Percentiles rank a stretch among this genome's conserved stretches.
Evolutionary conservation across 768 basidiomycete species (phyloP).

Genomic region (Pleurotus salmoneostramineus): DNA sequence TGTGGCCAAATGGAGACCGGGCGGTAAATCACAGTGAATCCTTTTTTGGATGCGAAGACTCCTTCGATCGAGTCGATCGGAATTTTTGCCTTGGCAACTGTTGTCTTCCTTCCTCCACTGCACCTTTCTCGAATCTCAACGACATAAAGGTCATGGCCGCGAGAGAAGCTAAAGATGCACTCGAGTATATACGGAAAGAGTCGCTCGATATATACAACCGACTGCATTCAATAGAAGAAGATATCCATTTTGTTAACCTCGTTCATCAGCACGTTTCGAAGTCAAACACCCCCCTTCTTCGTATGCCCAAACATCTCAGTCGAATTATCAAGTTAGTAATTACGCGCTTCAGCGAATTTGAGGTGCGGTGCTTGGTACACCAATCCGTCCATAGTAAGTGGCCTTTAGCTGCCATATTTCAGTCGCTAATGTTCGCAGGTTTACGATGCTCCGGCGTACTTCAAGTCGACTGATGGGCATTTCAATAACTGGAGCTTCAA

Average conservation of each 20-base stretch:
- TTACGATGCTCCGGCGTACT: slow-evolving; percentile 59
- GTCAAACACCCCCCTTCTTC: slow-evolving; percentile 48
- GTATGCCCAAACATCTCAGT: slow-evolving; percentile 21
- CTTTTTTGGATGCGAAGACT: not conserved
- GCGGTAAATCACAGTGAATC: not conserved
- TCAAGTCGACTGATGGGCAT: slow-evolving; percentile 92
- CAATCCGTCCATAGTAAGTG: slow-evolving; percentile 57
- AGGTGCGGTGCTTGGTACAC: slow-evolving; percentile 95
- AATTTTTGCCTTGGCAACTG: too few species aligned
- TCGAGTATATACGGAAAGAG: slow-evolving; percentile 60
- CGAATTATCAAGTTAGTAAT: too few species aligned
- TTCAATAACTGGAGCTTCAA: slow-evolving; percentile 83
- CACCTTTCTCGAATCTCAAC: too few species aligned
- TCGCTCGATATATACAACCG: slow-evolving; percentile 82
- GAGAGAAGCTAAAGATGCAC: slow-evolving; percentile 17
- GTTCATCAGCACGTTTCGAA: slow-evolving; percentile 42
- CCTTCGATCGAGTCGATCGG: not conserved
- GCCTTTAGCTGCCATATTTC: not conserved
- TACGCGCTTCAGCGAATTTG: slow-evolving; percentile 63
- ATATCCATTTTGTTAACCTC: slow-evolving; percentile 62
- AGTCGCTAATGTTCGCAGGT: slow-evolving; percentile 18
- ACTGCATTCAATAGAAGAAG: slow-evolving; percentile 80
- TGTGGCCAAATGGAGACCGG: not conserved
- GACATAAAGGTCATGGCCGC: not conserved
- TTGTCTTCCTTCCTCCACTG: too few species aligned